These are phyloP conservation scores for Penicillium cataractarum DNA, from an alignment of 495 filamentous ascomycete species.

Conservation along the genomic window DNA sequence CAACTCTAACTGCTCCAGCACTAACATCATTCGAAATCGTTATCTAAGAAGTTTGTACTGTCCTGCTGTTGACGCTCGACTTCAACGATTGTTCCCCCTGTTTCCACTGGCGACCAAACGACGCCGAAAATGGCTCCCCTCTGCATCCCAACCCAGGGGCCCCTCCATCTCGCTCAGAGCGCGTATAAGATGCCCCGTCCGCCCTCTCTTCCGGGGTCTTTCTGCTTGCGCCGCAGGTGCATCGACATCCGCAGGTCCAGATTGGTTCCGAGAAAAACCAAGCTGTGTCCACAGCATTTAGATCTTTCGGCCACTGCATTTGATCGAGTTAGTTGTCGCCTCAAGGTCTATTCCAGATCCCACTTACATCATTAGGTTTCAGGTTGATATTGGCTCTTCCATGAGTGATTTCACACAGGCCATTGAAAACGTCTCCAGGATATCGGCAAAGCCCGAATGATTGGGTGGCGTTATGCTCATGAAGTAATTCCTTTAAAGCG, in stretches of 20 bases:
- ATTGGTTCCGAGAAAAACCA: too few species aligned
- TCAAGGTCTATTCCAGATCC: too few species aligned
- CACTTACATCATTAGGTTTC: too few species aligned
- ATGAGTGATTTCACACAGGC: background rate
- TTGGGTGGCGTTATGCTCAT: background rate
- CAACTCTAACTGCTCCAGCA: too few species aligned
- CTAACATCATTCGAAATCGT: too few species aligned
- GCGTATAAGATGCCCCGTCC: background rate
- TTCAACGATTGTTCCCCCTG: conserved; percentile 13
- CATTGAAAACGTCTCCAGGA: conserved; percentile 2
- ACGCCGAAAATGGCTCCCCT: conserved; percentile 15
- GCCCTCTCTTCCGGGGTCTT: background rate
- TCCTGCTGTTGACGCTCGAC: conserved; percentile 19
- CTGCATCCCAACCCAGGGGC: conserved; percentile 1
- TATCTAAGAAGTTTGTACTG: too few species aligned
- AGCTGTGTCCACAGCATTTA: too few species aligned
- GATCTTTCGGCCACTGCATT: too few species aligned
- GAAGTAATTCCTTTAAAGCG: background rate
- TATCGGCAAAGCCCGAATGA: background rate
- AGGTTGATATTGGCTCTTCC: too few species aligned
- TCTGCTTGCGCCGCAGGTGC: background rate
- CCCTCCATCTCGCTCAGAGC: conserved; percentile 5
- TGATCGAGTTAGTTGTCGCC: too few species aligned
- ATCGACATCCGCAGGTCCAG: too few species aligned
- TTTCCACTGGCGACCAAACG: conserved; percentile 15